A percentile compares a stretch with the other conserved stretches of the same genome.
phyloP scores from a whole-genome alignment of 495 filamentous ascomycete species.

The Xylona heveae region DNA sequence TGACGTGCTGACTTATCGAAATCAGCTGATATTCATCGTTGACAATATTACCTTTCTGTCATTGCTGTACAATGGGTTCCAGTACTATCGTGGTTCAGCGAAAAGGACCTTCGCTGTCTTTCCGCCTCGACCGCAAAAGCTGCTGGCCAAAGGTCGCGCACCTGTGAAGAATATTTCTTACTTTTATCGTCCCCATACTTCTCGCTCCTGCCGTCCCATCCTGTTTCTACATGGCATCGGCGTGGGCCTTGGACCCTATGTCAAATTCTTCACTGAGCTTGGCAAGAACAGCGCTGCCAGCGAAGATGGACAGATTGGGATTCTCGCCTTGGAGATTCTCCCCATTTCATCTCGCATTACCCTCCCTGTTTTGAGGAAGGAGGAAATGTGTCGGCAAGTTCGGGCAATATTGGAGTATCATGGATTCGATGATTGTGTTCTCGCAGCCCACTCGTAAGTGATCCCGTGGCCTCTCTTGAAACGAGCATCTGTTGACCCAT shows the following conservation, averaged over 20 bases:
- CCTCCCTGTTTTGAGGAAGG: conserved; percentile 18
- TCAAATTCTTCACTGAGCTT: conserved; percentile 28
- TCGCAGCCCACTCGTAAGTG: conserved; percentile 32
- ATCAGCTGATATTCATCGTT: conserved; percentile 17
- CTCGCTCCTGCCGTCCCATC: conserved; percentile 28
- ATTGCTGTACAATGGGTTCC: conserved; percentile 18
- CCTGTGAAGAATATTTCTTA: conserved; percentile 32
- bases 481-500: not conserved
- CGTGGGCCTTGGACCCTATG: conserved; percentile 42
- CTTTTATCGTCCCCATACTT: conserved; percentile 41
- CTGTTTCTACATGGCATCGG: conserved; percentile 55
- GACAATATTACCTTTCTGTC: conserved; percentile 26
- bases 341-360: conserved; percentile 41
- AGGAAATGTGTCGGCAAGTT: conserved; percentile 29
- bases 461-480: not conserved
- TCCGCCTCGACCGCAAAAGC: conserved; percentile 28
- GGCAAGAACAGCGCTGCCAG: conserved; percentile 3
- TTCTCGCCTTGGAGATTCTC: conserved; percentile 43
- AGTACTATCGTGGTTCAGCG: conserved; percentile 16
- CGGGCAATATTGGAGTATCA: conserved; percentile 28
- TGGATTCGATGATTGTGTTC: conserved; percentile 26
- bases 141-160: conserved; percentile 17
- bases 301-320: conserved; percentile 25
- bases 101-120: conserved; percentile 20
- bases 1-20: not conserved